Conservation (phyloP, 2,329 filamentous ascomycete genomes). For the Westerdykella ornata region DNA sequence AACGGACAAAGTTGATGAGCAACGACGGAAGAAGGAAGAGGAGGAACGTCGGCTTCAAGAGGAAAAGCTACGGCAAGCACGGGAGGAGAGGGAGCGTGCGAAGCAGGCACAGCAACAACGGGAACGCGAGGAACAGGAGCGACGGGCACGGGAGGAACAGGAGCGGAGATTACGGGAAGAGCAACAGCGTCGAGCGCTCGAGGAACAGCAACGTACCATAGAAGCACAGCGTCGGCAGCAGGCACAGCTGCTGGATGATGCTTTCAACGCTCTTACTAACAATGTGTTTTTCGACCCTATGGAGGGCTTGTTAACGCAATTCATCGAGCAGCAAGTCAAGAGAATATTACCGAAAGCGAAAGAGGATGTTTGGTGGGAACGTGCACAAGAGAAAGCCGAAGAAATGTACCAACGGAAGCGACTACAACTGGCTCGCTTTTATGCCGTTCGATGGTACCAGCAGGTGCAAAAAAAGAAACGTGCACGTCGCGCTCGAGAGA, state of each 20-base stretch:
- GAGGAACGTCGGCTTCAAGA: slow-evolving; percentile 1
- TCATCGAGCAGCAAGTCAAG: slow-evolving; percentile 36
- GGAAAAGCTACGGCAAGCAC: slow-evolving; percentile 1
- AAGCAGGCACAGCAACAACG: slow-evolving; percentile 6
- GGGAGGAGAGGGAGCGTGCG: slow-evolving; percentile 4
- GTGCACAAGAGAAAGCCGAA: slow-evolving; percentile 24
- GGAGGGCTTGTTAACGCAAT: slow-evolving; percentile 43
- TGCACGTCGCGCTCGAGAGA: slow-evolving; percentile 14
- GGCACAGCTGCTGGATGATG: slow-evolving; percentile 5
- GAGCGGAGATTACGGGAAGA: slow-evolving; percentile 12
- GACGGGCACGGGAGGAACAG: slow-evolving; percentile 9
- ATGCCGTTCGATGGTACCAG: slow-evolving; percentile 16
- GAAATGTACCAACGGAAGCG: slow-evolving; percentile 14
- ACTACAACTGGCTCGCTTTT: slow-evolving; percentile 16
- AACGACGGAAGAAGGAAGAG: not conserved
- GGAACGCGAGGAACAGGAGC: slow-evolving; percentile 17
- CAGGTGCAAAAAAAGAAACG: slow-evolving; percentile 22
- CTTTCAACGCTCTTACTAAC: slow-evolving; percentile 31
- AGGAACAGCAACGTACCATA: slow-evolving; percentile 1
- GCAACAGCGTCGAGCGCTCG: slow-evolving; percentile 3
- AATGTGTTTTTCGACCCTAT: slow-evolving; percentile 34
- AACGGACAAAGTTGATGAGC: not conserved
- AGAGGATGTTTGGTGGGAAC: slow-evolving; percentile 30
- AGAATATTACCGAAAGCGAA: slow-evolving; percentile 31
- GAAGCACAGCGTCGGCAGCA: not conserved